Base-by-base conservation (phyloP, 352 stramenopile genomes). In the Globisporangium cylindrosporum region DNA sequence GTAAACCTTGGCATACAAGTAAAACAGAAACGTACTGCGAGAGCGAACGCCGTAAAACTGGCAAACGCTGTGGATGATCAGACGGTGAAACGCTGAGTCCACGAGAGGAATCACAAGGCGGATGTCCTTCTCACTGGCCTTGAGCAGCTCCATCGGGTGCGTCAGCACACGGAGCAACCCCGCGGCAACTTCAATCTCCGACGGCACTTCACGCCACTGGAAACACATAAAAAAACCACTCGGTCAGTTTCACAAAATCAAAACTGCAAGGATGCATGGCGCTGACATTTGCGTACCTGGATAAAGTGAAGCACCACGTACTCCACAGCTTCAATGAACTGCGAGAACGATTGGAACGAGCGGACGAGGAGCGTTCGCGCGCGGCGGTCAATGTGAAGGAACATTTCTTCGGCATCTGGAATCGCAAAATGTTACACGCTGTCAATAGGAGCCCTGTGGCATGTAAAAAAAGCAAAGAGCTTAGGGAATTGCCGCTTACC, bases 21-120 rank as follows among this genome's bases (percentile, higher is more conserved):
- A 5, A n/a, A 60, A n/a, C n/a, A 6, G 2, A 10, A 57, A 82
- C 84, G 60, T 73, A 96, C 88, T 95, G 70, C 84, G 82, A 41
- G 89, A 94, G 55, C 83, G 83, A 55, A 97, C 73, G 57, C 85
- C 84, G 46, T 94, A 94, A 67, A 95, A 97, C 71, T 97, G 89
- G 76, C 89, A 97, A 9, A 94, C 77, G 22, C 81, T 92, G 80
- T 97, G 89, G 59, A 97, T 78, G 46, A 97, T 86, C 49, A 97
- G 72, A 27, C 89, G 89, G 66, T 97, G 89, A 67, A 95, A 97
- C 4, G 89, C 82, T 55, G 88, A 95, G 64, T 95, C 86, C 29
- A 82, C 62, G 8, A 97, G 78, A 15, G 89, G 88, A 22, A 97
- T 69, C 25, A 91, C 80, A 51, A 97, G 74, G 25, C 84, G 74